Base-by-base conservation (phyloP, 2,329 filamentous ascomycete genomes). In the Aaosphaeria arxii region DNA sequence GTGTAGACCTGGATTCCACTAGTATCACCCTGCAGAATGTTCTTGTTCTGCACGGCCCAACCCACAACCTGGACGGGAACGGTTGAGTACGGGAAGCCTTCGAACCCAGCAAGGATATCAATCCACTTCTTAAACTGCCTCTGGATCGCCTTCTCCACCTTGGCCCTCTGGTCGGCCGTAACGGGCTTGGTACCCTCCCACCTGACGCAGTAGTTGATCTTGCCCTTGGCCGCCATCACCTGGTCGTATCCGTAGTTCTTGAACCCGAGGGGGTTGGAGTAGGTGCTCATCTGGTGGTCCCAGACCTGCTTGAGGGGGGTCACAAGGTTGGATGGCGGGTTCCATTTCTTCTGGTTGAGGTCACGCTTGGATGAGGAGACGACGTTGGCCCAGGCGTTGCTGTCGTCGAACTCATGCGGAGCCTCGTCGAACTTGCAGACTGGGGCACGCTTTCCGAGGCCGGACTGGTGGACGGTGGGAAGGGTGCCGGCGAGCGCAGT, bases 131-230 rank as follows among this genome's bases (percentile, higher is more conserved):
- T 60, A 58, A 73, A 71, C 11, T 67, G 64, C 31, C 57, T 56
- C 43, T 70, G 60, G 4, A 73, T 56, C 0, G 68, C 66, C 4
- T 59, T 45, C 40, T 71, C 65, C 30, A 75, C 57, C 44, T 72
- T 56, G 11, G 58, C 59, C 11, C 74, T 71, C 49, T 75, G 67
- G 1, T 62, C 71, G 6, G 67, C 70, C 1, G 67, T 70, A 6
- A 74, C 66, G 1, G 62, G 56, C 4, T 62, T 53, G 28, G 54
- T 64, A 0, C 71, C 73, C 47, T 77, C 73, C 74, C 74, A 77
- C 39, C 74, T 70, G 4, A 77, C 73, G 45, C 73, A 77, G 55
- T 71, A 68, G 52, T 72, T 69, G 54, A 73, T 58, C 52, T 58
- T 65, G 55, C 72, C 62, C 44, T 65, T 59, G 47, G 40, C 54